Conservation (phyloP, 2,329 filamentous ascomycete species). For the Ceratocystiopsis sp. region DNA sequence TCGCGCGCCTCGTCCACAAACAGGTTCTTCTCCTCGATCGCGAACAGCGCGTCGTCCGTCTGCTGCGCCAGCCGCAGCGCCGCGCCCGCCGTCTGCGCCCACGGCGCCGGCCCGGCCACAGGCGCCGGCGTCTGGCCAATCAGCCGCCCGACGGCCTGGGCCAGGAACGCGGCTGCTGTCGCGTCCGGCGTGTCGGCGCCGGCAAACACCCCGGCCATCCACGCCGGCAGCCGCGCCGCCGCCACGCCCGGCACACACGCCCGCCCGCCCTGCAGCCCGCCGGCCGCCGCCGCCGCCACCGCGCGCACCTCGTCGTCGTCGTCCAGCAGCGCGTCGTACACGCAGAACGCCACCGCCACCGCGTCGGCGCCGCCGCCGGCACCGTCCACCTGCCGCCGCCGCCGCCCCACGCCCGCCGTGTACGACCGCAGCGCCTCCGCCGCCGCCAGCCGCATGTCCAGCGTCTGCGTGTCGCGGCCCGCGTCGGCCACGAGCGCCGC, state of each 20-base stretch:
- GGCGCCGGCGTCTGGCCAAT: conserved; percentile 13
- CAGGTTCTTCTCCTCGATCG: conserved; percentile 84
- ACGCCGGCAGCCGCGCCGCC: conserved; percentile 25
- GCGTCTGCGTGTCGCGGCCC: conserved; percentile 35
- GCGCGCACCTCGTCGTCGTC: conserved; percentile 82
- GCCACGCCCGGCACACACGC: conserved; percentile 30
- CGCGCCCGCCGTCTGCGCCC: conserved; percentile 16
- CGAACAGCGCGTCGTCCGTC: conserved; percentile 58
- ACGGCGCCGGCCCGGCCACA: conserved; percentile 3
- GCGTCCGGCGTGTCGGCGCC: too few species aligned
- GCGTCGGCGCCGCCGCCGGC: conserved; percentile 15
- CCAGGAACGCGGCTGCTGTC: conserved; percentile 17
- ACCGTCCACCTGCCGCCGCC: neutral
- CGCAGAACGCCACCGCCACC: conserved; percentile 41
- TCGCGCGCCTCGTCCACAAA: conserved; percentile 74
- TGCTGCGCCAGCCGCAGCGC: conserved; percentile 29
- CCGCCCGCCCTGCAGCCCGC: conserved; percentile 28
- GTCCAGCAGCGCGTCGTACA: conserved; percentile 69
- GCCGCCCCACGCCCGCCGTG: conserved; percentile 16
- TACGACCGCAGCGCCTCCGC: conserved; percentile 36
- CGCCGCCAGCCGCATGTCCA: conserved; percentile 47
- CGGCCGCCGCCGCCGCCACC: conserved; percentile 35
- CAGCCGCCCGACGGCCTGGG: conserved; percentile 26
- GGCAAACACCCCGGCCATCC: conserved; percentile 22
- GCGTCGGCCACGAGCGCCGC: conserved; percentile 32